Conservation (phyloP, 345 rosid genomes). For the Conringia planisiliqua region DNA sequence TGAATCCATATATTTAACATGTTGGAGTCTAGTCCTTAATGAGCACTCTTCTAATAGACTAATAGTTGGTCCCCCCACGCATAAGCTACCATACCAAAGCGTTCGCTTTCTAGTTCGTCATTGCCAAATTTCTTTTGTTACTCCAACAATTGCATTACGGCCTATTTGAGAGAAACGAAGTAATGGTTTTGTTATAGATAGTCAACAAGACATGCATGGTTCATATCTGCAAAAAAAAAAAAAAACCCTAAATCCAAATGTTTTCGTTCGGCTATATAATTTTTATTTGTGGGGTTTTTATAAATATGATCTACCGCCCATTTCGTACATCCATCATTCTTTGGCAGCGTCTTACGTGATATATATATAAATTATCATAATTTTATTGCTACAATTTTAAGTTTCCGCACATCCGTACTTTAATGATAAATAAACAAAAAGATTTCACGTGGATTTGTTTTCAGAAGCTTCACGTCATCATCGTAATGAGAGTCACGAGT, state of each 20-base stretch:
- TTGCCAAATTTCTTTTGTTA: neutral
- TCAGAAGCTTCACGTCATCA: slow-evolving; percentile 30
- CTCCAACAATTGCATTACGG: too few species aligned
- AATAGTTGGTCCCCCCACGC: neutral
- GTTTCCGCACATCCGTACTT: slow-evolving; percentile 6
- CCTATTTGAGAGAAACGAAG: neutral
- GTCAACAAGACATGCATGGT: neutral
- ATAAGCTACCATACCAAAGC: neutral
- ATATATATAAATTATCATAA: neutral
- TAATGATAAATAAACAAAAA: neutral
- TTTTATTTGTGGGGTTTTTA: neutral
- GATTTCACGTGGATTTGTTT: slow-evolving; percentile 30
- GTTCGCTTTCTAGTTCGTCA: neutral
- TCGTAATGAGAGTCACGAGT: slow-evolving; percentile 32
- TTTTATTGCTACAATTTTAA: neutral
- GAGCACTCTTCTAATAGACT: too few species aligned
- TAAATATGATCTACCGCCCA: neutral
- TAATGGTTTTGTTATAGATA: neutral
- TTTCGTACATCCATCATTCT: slow-evolving; percentile 1
- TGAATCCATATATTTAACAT: neutral
- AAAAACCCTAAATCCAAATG: neutral
- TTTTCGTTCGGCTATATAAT: neutral
- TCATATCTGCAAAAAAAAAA: neutral
- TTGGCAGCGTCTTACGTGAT: slow-evolving; percentile 8
- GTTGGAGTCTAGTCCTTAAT: slow-evolving; percentile 1